phyloP scores from a whole-genome alignment of 2,329 filamentous ascomycete species.

The Claviceps humidiphila region DNA sequence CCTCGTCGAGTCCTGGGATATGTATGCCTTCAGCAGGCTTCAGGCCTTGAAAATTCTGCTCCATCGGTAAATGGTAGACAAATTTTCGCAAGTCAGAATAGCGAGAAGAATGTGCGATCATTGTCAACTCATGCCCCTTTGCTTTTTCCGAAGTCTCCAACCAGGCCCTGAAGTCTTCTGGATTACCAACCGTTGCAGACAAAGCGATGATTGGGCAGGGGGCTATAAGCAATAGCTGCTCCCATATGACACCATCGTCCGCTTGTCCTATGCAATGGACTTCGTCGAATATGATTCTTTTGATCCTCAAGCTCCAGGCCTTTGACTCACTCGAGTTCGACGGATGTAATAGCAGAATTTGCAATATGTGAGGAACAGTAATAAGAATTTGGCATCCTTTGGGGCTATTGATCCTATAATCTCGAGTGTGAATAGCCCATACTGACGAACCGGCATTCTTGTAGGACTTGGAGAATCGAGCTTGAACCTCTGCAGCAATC shows the following conservation, averaged over 20 bases:
- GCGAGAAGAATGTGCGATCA: conserved; percentile 53
- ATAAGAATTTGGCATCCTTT: conserved; percentile 62
- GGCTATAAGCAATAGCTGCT: conserved; percentile 60
- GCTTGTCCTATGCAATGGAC: conserved; percentile 68
- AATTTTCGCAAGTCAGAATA: conserved; percentile 74
- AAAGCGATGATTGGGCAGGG: conserved; percentile 69
- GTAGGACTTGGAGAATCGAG: conserved; percentile 56
- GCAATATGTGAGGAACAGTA: conserved; percentile 65
- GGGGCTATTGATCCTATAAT: conserved; percentile 62
- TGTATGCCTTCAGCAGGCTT: conserved; percentile 26
- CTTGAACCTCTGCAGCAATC: conserved; percentile 67
- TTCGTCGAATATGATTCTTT: conserved; percentile 71
- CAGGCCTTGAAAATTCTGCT: conserved; percentile 39
- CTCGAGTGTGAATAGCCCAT: conserved; percentile 67
- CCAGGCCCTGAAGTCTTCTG: conserved; percentile 56
- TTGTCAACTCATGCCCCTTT: conserved; percentile 50
- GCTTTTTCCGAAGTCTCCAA: conserved; percentile 48
- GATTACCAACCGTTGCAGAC: conserved; percentile 69
- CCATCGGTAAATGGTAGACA: conserved; percentile 39
- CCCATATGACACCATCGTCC: conserved; percentile 66
- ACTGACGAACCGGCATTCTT: conserved; percentile 50
- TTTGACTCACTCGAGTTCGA: conserved; percentile 41
- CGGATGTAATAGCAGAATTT: conserved; percentile 61
- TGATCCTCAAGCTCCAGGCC: conserved; percentile 53
- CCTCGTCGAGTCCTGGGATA: conserved; percentile 31